These are phyloP conservation scores for Penicillium freii DNA, from an alignment of 2,329 filamentous ascomycete genomes.

Conservation along the genomic window DNA sequence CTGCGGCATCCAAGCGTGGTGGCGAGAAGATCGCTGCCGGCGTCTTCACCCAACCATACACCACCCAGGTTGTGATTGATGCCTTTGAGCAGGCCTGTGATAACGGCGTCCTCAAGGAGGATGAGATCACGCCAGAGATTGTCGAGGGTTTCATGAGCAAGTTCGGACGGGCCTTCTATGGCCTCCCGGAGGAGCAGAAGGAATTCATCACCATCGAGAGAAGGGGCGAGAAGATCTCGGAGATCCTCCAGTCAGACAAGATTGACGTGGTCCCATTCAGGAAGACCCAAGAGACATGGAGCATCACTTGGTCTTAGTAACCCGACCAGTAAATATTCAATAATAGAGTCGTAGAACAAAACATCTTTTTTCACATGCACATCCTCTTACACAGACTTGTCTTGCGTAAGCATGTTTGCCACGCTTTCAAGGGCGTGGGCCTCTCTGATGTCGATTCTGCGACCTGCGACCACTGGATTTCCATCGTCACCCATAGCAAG, in stretches of 20 bases:
- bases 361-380: neutral
- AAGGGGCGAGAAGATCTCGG: slow-evolving; percentile 54
- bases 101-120: slow-evolving; percentile 53
- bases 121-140: slow-evolving; percentile 54
- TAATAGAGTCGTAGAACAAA: slow-evolving; percentile 6
- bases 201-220: slow-evolving; percentile 58
- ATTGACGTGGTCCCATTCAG: slow-evolving; percentile 66
- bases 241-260: slow-evolving; percentile 55
- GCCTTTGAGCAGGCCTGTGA: slow-evolving; percentile 57
- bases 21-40: slow-evolving; percentile 54
- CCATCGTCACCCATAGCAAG: slow-evolving; percentile 35
- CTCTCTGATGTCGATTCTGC: slow-evolving; percentile 41
- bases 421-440: slow-evolving; percentile 44
- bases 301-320: slow-evolving; percentile 33
- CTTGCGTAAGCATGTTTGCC: slow-evolving; percentile 37
- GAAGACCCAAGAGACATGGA: slow-evolving; percentile 56
- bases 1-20: slow-evolving; percentile 55
- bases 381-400: slow-evolving; percentile 14
- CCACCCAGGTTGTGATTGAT: slow-evolving; percentile 58
- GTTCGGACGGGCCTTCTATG: slow-evolving; percentile 60
- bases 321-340: slow-evolving; percentile 10
- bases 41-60: slow-evolving; percentile 62
- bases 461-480: slow-evolving; percentile 37
- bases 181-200: slow-evolving; percentile 47
- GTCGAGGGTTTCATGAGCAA: slow-evolving; percentile 58